A percentile compares a stretch with the other conserved stretches of the same genome.
phyloP scores from a whole-genome alignment of 2,329 filamentous ascomycete genomes.

The Hawksworthiomyces lignivorus region DNA sequence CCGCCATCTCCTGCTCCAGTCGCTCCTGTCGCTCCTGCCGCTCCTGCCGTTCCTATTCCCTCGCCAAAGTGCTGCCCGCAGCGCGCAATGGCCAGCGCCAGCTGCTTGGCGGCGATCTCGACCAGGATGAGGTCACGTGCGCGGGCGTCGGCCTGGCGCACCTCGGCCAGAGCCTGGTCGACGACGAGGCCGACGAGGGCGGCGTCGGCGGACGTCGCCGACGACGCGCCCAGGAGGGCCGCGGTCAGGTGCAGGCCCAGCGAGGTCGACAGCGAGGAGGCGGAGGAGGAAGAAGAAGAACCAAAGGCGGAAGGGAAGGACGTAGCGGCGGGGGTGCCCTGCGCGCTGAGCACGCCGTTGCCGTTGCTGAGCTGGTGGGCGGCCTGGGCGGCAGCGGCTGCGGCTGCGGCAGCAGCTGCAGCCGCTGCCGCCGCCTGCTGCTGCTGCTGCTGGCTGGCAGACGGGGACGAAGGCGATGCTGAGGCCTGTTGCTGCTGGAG shows the following conservation, averaged over 20 bases:
- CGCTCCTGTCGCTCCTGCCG: not conserved
- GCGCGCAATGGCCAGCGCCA: constrained; percentile 44
- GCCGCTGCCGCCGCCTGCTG: no score
- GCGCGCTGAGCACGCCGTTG: not conserved
- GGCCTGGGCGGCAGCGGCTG: constrained; percentile 12
- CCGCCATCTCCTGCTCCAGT: not conserved
- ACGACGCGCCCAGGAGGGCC: constrained; percentile 5
- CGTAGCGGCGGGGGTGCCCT: no score
- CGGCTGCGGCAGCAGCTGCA: not conserved
- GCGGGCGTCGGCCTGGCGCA: constrained; percentile 34
- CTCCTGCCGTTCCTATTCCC: not conserved
- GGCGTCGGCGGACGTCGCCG: not conserved
- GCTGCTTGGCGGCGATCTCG: constrained; percentile 45
- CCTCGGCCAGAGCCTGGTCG: constrained; percentile 38
- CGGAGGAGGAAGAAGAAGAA: no score
- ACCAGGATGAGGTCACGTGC: constrained; percentile 43
- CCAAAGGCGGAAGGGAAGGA: no score
- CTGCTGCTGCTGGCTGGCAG: no score
- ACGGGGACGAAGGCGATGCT: no score
- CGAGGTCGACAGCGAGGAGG: no score
- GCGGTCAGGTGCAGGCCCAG: constrained; percentile 7
- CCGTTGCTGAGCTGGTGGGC: constrained; percentile 9
- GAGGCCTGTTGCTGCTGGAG: not conserved
- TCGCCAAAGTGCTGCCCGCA: constrained; percentile 30
- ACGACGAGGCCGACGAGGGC: constrained; percentile 34